Evolutionary conservation across 208 protist genomes (phyloP), one percentile per base, ranked within the genome.

Genomic region (Trypanosoma platydactyli): DNA sequence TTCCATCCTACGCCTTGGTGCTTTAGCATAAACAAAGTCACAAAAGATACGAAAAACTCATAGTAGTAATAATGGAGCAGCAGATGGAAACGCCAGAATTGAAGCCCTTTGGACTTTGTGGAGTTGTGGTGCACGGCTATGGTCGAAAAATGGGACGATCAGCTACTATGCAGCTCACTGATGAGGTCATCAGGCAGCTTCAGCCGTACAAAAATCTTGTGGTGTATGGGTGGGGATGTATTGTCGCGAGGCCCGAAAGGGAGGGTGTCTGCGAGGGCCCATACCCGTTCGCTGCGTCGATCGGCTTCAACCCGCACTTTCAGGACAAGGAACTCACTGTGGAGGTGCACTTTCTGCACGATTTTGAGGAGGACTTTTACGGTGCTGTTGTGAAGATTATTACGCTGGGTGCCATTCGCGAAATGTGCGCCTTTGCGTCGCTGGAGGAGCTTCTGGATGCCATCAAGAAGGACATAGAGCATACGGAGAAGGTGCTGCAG

Each of bases 271-370:
- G 62, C 24, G 61, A 64, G n/a, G 16, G 81, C 0, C 81, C 87
- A 4, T 87, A 83, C 60, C 79, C 83, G 0, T 88, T 96, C 60
- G 89, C 83, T 59, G 92, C 95, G 86, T 94, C 86, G 12, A 77
- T 97, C 42, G 94, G 94, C 30, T 84, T 79, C 73, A 97, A 97
- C 74, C 88, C 90, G 1, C 92, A 97, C 30, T 97, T 96, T 68
- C 60, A 84, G 33, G 86, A 95, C 55, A 67, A 72, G 27, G 76
- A 76, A 0, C 44, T 93, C 33, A 91, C 80, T n/a, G 87, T 78
- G 11, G 94, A 97, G 68, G 83, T 91, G 33, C 79, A 97, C 71
- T 95, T 97, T 62, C 42, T 97, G 27, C 77, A 95, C 67, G 74
- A 87, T 40, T 96, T 95, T 68, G 51, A 68, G 6, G 44, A 69